A percentile compares a stretch with the other conserved stretches of the same genome.
Conservation (phyloP, 179 eudicot species). For the Spergularia azorica region DNA sequence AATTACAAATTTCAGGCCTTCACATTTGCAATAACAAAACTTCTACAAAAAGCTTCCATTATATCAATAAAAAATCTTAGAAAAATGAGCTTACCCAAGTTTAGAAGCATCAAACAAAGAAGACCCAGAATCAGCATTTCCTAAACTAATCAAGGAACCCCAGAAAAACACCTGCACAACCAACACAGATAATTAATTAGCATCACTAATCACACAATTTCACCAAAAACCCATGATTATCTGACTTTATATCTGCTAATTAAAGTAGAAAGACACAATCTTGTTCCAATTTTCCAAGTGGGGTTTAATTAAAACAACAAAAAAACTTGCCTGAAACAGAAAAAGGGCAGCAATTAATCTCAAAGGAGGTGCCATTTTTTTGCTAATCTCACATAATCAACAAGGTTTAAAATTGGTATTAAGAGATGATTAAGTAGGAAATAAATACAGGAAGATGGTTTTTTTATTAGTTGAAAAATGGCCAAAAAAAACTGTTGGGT, state of each 20-base stretch:
- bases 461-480: conserved; percentile 20
- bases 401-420: not conserved
- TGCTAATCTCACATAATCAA: conserved; percentile 21
- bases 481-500: not conserved
- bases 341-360: conserved; percentile 10
- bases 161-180: conserved; percentile 33
- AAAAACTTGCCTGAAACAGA: conserved; percentile 28
- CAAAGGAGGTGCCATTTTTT: conserved; percentile 17
- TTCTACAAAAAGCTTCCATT: not conserved
- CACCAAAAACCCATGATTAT: not conserved
- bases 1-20: too few relatives aligned
- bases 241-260: not conserved
- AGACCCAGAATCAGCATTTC: conserved; percentile 31
- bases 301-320: not conserved
- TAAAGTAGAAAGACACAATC: not conserved
- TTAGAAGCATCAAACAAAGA: conserved; percentile 22
- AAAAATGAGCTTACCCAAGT: conserved; percentile 30
- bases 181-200: not conserved
- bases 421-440: not conserved
- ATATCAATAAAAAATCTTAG: not conserved
- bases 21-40: not conserved
- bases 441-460: not conserved
- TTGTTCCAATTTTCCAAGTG: not conserved
- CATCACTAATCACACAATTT: not conserved
- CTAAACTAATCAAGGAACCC: conserved; percentile 22